These are phyloP conservation scores for Eucalyptus pauciflora DNA, from an alignment of 345 rosid genomes.

Conservation along the genomic window DNA sequence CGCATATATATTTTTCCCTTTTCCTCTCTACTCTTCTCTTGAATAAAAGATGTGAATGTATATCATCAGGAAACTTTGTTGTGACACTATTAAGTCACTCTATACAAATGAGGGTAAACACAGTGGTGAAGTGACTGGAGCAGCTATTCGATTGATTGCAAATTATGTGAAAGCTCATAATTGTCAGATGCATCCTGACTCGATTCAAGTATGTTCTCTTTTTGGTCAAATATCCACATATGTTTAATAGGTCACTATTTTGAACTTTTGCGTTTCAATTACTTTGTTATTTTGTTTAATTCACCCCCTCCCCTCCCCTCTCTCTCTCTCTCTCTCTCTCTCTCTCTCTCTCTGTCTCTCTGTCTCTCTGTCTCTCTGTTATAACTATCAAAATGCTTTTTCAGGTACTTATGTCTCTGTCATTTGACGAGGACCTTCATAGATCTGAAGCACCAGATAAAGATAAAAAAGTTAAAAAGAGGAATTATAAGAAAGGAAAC, in stretches of 20 bases:
- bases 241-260: not conserved
- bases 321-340: not conserved
- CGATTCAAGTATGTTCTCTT: conserved; percentile 44
- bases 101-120: conserved; percentile 81
- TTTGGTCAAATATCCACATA: conserved; percentile 33
- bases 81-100: conserved; percentile 60
- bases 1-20: not conserved
- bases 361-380: too few relatives aligned
- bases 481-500: conserved; percentile 47
- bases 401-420: conserved; percentile 80
- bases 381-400: not conserved
- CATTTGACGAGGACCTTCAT: conserved; percentile 75
- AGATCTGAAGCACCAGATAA: conserved; percentile 19
- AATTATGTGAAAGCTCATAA: conserved; percentile 56
- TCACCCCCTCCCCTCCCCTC: too few relatives aligned
- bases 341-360: too few relatives aligned
- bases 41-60: not conserved
- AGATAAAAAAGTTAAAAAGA: conserved; percentile 29
- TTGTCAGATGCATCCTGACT: conserved; percentile 90
- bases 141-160: conserved; percentile 78
- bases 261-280: not conserved
- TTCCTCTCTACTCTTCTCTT: not conserved
- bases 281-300: not conserved
- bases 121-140: conserved; percentile 77
- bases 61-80: conserved; percentile 60